Conservation (phyloP, 202 grass and related monocot species). For the Eragrostis tef region DNA sequence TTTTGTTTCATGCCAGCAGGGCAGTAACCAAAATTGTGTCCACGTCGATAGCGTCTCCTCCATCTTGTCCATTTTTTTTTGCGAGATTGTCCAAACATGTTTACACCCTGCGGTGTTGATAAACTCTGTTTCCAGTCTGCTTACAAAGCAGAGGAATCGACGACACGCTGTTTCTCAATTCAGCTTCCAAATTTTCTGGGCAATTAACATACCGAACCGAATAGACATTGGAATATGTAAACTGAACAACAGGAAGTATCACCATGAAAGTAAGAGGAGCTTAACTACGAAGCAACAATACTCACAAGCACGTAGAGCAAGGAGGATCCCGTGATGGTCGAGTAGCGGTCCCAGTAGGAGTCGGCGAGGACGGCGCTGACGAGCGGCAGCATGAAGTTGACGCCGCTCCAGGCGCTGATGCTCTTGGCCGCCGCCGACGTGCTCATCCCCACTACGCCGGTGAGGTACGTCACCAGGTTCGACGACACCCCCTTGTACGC, state of each 20-base stretch:
- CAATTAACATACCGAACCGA: background rate
- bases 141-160: background rate
- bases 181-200: background rate
- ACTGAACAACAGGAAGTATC: no score
- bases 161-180: background rate
- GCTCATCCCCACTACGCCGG: constrained; percentile 80
- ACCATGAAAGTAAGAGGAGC: no score
- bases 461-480: constrained; percentile 88
- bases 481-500: constrained; percentile 88
- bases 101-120: background rate
- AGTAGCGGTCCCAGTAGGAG: constrained; percentile 85
- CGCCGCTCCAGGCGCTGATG: constrained; percentile 74
- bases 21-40: background rate
- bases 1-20: background rate
- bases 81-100: background rate
- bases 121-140: background rate
- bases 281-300: background rate
- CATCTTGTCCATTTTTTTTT: background rate
- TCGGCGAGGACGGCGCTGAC: constrained; percentile 69
- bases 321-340: constrained; percentile 60
- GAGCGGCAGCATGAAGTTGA: constrained; percentile 87
- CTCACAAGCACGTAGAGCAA: constrained; percentile 65
- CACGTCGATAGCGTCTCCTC: background rate
- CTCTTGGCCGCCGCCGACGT: constrained; percentile 78
- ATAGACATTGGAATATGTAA: background rate